A percentile compares a stretch with the other conserved stretches of the same genome.
Conservation (phyloP, 2,329 filamentous ascomycete genomes). For the Hypoxylon sp. region DNA sequence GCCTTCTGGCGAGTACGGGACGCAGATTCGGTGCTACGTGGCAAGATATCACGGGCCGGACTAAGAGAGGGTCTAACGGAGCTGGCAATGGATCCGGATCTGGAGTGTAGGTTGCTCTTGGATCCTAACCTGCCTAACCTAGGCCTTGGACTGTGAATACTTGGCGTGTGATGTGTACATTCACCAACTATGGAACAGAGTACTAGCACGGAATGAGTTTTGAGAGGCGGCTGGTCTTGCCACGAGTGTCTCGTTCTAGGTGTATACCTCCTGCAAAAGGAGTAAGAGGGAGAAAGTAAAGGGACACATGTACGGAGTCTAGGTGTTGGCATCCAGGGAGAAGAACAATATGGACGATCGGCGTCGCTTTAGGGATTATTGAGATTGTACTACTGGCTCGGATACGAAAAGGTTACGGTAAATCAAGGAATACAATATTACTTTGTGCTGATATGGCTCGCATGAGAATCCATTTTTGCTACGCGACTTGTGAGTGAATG, state of each 20-base stretch:
- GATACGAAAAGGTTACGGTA: constrained; percentile 11
- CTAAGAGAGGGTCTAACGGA: constrained; percentile 28
- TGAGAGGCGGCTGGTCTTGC: background rate
- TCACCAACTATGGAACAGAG: background rate
- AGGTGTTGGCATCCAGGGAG: constrained; percentile 9
- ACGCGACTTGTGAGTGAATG: background rate
- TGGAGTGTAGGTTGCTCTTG: constrained; percentile 11
- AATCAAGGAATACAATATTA: constrained; percentile 20
- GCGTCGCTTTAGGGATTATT: constrained; percentile 19
- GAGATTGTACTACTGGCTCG: constrained; percentile 29
- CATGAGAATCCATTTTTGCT: background rate
- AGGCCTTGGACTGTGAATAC: background rate
- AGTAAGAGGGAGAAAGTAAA: background rate
- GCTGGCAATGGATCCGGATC: constrained; percentile 18
- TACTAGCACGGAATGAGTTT: background rate
- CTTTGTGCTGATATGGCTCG: background rate
- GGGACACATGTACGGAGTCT: constrained; percentile 31
- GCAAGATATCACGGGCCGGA: constrained; percentile 82
- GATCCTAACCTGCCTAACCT: background rate
- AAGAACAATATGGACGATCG: constrained; percentile 30
- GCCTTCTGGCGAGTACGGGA: constrained; percentile 86
- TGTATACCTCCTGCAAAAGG: constrained; percentile 8
- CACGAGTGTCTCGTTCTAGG: constrained; percentile 1
- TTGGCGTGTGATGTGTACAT: background rate
- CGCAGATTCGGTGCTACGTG: constrained; percentile 87